phyloP scores from a whole-genome alignment of 2,329 filamentous ascomycete species.

The Cladophialophora immunda region DNA sequence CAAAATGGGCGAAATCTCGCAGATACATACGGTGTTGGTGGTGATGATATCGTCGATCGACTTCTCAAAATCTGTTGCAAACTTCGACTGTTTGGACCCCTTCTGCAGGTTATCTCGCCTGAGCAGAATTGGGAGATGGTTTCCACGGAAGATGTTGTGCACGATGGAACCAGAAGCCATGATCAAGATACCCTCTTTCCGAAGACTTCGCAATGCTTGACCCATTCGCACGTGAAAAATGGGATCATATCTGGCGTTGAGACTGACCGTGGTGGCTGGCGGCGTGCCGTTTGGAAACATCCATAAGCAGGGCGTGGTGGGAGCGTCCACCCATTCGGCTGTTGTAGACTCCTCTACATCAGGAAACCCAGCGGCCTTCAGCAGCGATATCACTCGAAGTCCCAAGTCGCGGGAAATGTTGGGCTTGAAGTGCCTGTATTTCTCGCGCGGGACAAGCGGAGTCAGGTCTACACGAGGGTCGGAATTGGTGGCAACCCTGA shows the following conservation, averaged over 20 bases:
- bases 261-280: constrained; percentile 67
- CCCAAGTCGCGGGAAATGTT: background rate
- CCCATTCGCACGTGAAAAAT: constrained; percentile 67
- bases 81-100: background rate
- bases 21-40: background rate
- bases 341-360: background rate
- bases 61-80: background rate
- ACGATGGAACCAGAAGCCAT: constrained; percentile 70
- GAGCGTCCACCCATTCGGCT: background rate
- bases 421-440: background rate
- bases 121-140: constrained; percentile 70
- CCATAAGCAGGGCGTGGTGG: constrained; percentile 66
- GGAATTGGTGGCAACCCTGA: constrained; percentile 67
- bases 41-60: background rate
- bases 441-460: background rate
- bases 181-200: constrained; percentile 64
- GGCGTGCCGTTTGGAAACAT: constrained; percentile 71
- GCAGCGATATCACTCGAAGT: background rate
- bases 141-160: constrained; percentile 74
- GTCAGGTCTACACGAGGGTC: background rate
- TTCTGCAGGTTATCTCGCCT: constrained; percentile 66
- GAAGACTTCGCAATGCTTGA: constrained; percentile 62
- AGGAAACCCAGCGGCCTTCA: background rate
- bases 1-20: background rate
- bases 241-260: constrained; percentile 64